Evolutionary conservation across 768 basidiomycete species (phyloP).

Genomic region (Sutorius australiensis): DNA sequence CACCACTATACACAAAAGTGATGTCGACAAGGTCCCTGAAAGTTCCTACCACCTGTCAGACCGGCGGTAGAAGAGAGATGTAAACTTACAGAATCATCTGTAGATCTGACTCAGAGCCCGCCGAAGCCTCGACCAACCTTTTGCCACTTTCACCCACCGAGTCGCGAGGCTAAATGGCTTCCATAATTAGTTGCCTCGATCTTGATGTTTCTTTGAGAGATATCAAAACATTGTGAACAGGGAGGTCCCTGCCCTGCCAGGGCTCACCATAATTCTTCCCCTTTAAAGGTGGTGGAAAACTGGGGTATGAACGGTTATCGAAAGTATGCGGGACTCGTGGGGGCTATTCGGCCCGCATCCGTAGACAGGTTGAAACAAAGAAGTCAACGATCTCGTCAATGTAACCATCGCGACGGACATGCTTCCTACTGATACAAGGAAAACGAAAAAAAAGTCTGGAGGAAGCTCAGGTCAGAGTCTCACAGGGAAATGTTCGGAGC

Average conservation of each 20-base stretch:
- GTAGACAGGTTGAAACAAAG: not conserved
- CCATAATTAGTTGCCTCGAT: conserved; percentile 26
- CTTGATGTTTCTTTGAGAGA: conserved; percentile 5
- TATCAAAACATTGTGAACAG: conserved; percentile 10
- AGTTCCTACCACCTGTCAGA: conserved; percentile 12
- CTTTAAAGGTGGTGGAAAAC: not conserved
- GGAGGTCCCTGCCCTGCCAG: not conserved
- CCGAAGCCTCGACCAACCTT: conserved; percentile 7
- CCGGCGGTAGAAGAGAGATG: conserved; percentile 27
- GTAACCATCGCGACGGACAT: conserved; percentile 28
- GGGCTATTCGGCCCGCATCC: not conserved
- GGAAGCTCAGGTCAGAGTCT: conserved; percentile 18
- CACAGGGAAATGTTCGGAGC: conserved; percentile 18
- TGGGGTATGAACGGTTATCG: not conserved
- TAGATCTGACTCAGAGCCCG: conserved; percentile 19
- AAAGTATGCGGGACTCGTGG: not conserved
- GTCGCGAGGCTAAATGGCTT: conserved; percentile 13
- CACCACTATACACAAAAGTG: conserved; percentile 14
- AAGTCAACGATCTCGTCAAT: conserved; percentile 11
- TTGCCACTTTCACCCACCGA: conserved; percentile 15
- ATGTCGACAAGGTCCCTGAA: conserved; percentile 24
- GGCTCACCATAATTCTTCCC: not conserved
- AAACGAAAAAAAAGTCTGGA: conserved; percentile 24
- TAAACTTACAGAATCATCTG: conserved; percentile 12
- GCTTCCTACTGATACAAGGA: too few relatives aligned